Percentiles rank a stretch among this genome's conserved stretches.
These are phyloP conservation scores for Ogataea trehaloabstinens DNA, from an alignment of 805 yeast genomes.

Conservation along the genomic window DNA sequence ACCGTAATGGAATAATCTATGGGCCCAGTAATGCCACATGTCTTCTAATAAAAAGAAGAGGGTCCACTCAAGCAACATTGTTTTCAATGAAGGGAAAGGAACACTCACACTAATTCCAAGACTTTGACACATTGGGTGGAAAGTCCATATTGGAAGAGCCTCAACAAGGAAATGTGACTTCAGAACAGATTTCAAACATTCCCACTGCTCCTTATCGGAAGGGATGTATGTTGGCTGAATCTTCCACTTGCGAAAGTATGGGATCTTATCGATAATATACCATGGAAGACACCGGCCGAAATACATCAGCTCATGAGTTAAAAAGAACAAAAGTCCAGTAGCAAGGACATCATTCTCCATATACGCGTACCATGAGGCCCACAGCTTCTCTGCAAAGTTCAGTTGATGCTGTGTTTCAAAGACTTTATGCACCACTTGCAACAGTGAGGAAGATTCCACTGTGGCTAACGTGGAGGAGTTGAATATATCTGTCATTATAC, in stretches of 20 bases:
- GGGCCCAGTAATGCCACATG: constrained; percentile 61
- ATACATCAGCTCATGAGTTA: constrained; percentile 55
- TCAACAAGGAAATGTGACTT: constrained; percentile 57
- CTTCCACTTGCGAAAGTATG: constrained; percentile 51
- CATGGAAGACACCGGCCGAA: constrained; percentile 61
- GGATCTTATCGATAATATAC: constrained; percentile 52
- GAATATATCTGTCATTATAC: constrained; percentile 32
- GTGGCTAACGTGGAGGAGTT: constrained; percentile 28
- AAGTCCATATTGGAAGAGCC: constrained; percentile 61
- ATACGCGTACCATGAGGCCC: constrained; percentile 58
- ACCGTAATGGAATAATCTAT: constrained; percentile 54
- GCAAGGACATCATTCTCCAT: constrained; percentile 55
- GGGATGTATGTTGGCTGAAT: constrained; percentile 55
- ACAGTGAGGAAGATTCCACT: constrained; percentile 28
- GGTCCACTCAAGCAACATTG: constrained; percentile 44
- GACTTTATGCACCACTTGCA: constrained; percentile 36
- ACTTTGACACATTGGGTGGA: constrained; percentile 53
- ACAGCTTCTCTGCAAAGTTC: constrained; percentile 42
- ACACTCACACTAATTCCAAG: constrained; percentile 49
- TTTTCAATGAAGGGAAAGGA: constrained; percentile 49
- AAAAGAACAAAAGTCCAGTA: constrained; percentile 54
- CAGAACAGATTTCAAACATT: constrained; percentile 55
- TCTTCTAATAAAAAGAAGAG: constrained; percentile 55
- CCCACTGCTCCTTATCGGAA: constrained; percentile 58
- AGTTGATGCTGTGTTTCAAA: constrained; percentile 40